phyloP scores from a whole-genome alignment of 1,284 basidiomycete species.

The Fistulinella cinereoalba region DNA sequence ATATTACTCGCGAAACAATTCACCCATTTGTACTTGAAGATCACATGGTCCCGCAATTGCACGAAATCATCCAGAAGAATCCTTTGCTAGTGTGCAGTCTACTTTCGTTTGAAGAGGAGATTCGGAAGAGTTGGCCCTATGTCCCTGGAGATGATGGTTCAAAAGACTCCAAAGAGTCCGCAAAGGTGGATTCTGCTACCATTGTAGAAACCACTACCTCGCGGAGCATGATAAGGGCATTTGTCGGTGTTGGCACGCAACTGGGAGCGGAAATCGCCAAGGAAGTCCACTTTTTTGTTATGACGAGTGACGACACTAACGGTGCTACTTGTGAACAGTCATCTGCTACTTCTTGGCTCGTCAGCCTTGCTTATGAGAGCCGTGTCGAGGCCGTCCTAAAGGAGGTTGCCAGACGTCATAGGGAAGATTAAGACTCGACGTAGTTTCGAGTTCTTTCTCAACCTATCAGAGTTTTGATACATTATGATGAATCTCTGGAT shows the following conservation, averaged over 20 bases:
- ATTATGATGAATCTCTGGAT: too few relatives aligned
- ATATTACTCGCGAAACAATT: constrained; percentile 57
- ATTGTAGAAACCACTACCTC: constrained; percentile 4
- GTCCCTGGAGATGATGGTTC: constrained; percentile 17
- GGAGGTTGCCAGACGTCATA: constrained; percentile 11
- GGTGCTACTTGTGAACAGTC: constrained; percentile 15
- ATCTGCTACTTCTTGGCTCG: constrained; percentile 24
- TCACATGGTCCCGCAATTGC: constrained; percentile 36
- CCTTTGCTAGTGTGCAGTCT: constrained; percentile 46
- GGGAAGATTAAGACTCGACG: not conserved
- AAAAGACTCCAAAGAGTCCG: constrained; percentile 9
- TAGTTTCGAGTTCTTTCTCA: too few relatives aligned
- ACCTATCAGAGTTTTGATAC: too few relatives aligned
- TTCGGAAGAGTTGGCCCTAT: constrained; percentile 47
- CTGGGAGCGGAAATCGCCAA: constrained; percentile 24
- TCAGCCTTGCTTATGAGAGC: constrained; percentile 25
- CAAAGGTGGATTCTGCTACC: constrained; percentile 6
- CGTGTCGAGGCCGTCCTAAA: constrained; percentile 20
- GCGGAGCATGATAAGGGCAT: constrained; percentile 18
- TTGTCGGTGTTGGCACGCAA: constrained; percentile 9
- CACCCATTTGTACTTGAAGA: constrained; percentile 54
- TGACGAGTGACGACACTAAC: constrained; percentile 9
- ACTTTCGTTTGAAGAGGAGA: constrained; percentile 51
- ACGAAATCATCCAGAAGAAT: constrained; percentile 37
- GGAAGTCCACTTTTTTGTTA: constrained; percentile 17